phyloP scores from a whole-genome alignment of 768 basidiomycete species.

The Artomyces pyxidatus region DNA sequence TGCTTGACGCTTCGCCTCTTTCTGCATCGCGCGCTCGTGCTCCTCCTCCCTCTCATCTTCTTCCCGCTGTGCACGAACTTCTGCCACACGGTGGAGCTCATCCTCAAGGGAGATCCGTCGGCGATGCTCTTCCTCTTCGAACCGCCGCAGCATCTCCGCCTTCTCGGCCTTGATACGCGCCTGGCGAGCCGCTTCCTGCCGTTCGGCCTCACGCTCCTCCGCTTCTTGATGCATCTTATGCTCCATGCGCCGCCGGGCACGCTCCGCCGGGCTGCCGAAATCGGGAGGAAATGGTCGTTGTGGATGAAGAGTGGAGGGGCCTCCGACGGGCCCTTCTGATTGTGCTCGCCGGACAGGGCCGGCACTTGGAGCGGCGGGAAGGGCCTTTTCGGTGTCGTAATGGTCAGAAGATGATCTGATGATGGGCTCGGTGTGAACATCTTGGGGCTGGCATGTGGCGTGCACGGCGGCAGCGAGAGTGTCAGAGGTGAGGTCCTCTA shows the following conservation, averaged over 20 bases:
- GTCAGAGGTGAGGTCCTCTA: conserved; percentile 4
- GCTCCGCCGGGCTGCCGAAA: conserved; percentile 6
- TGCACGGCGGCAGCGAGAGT: conserved; percentile 10
- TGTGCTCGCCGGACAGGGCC: neutral
- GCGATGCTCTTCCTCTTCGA: conserved; percentile 1
- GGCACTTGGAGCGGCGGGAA: conserved; percentile 2
- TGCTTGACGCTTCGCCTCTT: conserved; percentile 4
- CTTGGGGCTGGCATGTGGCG: neutral
- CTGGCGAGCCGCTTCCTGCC: conserved; percentile 7
- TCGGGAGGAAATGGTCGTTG: no score
- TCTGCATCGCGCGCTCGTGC: conserved; percentile 3
- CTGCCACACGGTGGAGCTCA: conserved; percentile 4
- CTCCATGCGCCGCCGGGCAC: conserved; percentile 5
- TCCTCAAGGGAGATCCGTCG: conserved; percentile 6
- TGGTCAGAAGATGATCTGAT: conserved; percentile 3
- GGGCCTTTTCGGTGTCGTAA: conserved; percentile 2
- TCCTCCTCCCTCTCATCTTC: conserved; percentile 8
- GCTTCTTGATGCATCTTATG: neutral
- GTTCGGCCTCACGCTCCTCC: neutral
- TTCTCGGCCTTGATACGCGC: conserved; percentile 9
- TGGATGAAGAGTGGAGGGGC: no score
- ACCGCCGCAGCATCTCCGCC: conserved; percentile 1
- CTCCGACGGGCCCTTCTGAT: neutral
- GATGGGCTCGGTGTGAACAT: neutral
- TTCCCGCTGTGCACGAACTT: conserved; percentile 1